Conservation (phyloP, 108 stramenopile species). For the Cyclotella choctawhatcheeana region DNA sequence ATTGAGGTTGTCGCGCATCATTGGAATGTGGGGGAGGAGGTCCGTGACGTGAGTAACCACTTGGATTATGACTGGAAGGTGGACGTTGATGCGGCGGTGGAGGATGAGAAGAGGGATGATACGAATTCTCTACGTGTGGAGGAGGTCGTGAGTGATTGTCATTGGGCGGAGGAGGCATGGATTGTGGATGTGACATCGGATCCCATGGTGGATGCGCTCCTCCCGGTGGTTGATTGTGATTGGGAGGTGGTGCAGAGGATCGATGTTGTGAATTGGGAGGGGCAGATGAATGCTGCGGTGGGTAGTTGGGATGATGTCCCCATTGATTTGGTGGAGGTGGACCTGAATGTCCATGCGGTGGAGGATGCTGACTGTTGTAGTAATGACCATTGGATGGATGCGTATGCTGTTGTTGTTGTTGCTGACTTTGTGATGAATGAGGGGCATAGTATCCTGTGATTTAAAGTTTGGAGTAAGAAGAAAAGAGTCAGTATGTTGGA, state of each 20-base stretch:
- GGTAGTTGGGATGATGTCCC: conserved; percentile 26
- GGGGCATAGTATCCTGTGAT: conserved; percentile 15
- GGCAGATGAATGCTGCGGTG: conserved; percentile 15
- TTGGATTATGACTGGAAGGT: background rate
- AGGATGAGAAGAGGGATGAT: conserved; percentile 27
- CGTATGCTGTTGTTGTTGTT: conserved; percentile 13
- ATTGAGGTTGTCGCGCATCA: conserved; percentile 6
- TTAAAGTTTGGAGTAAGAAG: background rate
- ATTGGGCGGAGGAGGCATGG: conserved; percentile 10
- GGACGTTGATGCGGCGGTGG: conserved; percentile 36
- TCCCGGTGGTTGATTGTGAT: background rate
- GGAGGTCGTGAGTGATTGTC: conserved; percentile 16
- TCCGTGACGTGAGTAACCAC: conserved; percentile 14
- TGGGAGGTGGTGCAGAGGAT: background rate
- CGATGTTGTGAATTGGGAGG: conserved; percentile 10
- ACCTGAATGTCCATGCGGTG: conserved; percentile 20
- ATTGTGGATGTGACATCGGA: conserved; percentile 10
- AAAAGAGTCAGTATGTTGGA: no score
- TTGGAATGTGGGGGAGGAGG: conserved; percentile 14
- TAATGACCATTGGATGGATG: conserved; percentile 23
- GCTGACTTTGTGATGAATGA: conserved; percentile 16
- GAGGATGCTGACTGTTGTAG: conserved; percentile 30
- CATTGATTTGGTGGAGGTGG: conserved; percentile 29
- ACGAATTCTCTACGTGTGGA: conserved; percentile 14
- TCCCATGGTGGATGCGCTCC: conserved; percentile 23